Evolutionary conservation across 23 red algal genomes (phyloP).

Genomic region (Chondrus crispus): DNA sequence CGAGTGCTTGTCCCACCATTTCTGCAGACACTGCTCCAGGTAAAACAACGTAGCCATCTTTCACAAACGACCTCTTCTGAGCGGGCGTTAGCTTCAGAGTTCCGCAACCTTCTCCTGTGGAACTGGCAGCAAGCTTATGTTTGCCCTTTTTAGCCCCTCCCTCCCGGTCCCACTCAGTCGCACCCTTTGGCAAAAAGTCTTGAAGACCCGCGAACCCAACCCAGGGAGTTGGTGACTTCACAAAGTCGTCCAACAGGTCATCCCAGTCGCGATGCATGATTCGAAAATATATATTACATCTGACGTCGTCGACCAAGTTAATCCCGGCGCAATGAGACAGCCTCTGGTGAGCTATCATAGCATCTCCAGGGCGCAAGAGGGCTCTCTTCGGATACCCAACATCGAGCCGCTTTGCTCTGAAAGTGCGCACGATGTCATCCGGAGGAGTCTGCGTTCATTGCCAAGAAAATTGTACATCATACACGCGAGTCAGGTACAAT

Average conservation of each 20-base stretch:
- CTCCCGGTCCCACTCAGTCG: neutral
- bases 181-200: neutral
- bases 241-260: neutral
- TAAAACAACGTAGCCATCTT: constrained; percentile 27
- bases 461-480: neutral
- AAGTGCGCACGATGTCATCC: neutral
- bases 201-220: neutral
- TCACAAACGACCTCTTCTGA: constrained; percentile 7
- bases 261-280: neutral
- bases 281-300: constrained; percentile 46
- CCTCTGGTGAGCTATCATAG: constrained; percentile 27
- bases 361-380: constrained; percentile 6
- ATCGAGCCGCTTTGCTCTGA: neutral
- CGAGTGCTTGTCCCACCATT: neutral
- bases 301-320: neutral
- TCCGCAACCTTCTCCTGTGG: neutral
- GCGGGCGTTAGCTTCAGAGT: neutral
- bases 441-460: neutral
- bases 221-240: neutral
- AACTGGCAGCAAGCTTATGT: neutral
- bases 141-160: neutral
- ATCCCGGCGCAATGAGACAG: constrained; percentile 14
- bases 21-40: neutral
- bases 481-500: neutral
- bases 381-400: neutral